A percentile compares a stretch with the other conserved stretches of the same genome.
Evolutionary conservation across 78 protist genomes (phyloP).

Genomic region (Anaeramoeba ignava): DNA sequence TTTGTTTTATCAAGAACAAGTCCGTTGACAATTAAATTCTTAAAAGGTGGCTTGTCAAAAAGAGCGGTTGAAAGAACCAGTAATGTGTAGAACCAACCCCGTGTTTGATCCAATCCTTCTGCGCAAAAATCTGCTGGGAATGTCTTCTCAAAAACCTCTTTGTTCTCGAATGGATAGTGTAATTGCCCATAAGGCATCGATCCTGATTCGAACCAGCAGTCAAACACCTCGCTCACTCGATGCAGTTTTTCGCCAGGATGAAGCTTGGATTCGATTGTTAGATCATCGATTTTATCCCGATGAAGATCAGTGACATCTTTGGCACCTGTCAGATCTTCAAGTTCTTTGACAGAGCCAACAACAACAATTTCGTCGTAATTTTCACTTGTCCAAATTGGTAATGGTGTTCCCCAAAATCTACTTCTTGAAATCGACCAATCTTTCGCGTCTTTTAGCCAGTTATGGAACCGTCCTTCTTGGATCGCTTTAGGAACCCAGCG

Average conservation of each 20-base stretch:
- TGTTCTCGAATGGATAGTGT: slow-evolving; percentile 98
- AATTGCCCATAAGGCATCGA: slow-evolving; percentile 26
- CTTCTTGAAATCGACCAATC: slow-evolving; percentile 87
- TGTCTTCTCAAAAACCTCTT: slow-evolving; percentile 61
- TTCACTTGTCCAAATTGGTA: slow-evolving; percentile 93
- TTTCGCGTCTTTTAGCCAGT: slow-evolving; percentile 85
- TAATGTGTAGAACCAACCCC: slow-evolving; percentile 99
- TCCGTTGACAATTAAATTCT: slow-evolving; percentile 97
- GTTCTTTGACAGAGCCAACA: slow-evolving; percentile 74
- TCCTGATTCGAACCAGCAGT: slow-evolving; percentile 99
- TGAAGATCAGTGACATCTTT: slow-evolving; percentile 51
- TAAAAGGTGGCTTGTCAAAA: slow-evolving; percentile 86
- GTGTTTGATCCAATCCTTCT: slow-evolving; percentile 93
- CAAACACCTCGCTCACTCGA: slow-evolving; percentile 91
- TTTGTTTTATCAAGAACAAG: slow-evolving; percentile 85
- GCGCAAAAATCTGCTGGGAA: slow-evolving; percentile 99
- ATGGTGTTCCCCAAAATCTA: slow-evolving; percentile 98
- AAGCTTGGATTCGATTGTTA: slow-evolving; percentile 93
- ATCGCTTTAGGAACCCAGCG: slow-evolving; percentile 64
- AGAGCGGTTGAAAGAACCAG: slow-evolving; percentile 92
- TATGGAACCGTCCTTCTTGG: slow-evolving; percentile 78
- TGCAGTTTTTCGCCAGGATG: slow-evolving; percentile 26
- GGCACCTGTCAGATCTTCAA: slow-evolving; percentile 63
- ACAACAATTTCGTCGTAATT: slow-evolving; percentile 74
- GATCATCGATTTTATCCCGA: slow-evolving; percentile 68